phyloP scores from a whole-genome alignment of 2,329 filamentous ascomycete genomes.

The Madurella mycetomatis region DNA sequence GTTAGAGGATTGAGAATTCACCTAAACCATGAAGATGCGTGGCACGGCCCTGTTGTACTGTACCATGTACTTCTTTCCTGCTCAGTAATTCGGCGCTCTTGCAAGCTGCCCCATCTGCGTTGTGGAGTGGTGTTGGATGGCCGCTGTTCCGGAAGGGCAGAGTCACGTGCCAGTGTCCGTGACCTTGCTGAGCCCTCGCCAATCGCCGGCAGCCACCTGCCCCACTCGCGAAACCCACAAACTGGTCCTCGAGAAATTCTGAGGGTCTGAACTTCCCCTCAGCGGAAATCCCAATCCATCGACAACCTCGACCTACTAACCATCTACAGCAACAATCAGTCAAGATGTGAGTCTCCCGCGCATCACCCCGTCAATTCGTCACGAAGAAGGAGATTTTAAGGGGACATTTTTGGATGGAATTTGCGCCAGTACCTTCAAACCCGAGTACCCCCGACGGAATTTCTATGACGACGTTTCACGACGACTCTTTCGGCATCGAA shows the following conservation, averaged over 20 bases:
- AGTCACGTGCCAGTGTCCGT: constrained; percentile 19
- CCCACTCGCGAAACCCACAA: constrained; percentile 30
- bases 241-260: constrained; percentile 31
- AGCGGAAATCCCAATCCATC: constrained; percentile 30
- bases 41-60: no score
- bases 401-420: constrained; percentile 12
- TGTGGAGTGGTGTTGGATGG: background rate
- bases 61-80: no score
- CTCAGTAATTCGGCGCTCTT: no score
- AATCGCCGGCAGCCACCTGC: constrained; percentile 22
- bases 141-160: background rate
- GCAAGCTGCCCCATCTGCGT: background rate
- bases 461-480: constrained; percentile 13
- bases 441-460: constrained; percentile 8
- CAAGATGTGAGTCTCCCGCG: constrained; percentile 37
- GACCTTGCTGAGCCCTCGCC: constrained; percentile 25
- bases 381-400: constrained; percentile 5
- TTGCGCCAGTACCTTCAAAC: constrained; percentile 1
- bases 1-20: no score
- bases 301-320: constrained; percentile 32
- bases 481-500: constrained; percentile 1
- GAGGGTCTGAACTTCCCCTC: constrained; percentile 29
- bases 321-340: constrained; percentile 35
- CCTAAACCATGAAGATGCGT: no score
- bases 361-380: constrained; percentile 8